Evolutionary conservation across 805 yeast genomes (phyloP).

Genomic region (Sporopachydermia lactativora): DNA sequence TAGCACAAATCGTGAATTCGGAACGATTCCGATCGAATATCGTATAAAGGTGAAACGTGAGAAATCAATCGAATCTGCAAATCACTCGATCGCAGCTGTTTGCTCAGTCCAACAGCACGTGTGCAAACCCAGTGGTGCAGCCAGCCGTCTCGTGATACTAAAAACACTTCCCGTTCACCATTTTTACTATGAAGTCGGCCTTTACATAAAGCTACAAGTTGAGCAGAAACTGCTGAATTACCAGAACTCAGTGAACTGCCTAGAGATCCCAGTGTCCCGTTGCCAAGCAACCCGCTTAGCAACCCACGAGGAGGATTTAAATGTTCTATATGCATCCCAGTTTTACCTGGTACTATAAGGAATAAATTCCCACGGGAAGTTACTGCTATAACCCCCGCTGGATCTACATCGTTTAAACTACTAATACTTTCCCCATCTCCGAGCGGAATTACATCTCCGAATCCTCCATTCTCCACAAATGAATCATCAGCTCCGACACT

Average conservation of each 20-base stretch:
- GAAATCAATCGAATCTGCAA: background rate
- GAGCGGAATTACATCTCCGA: slow-evolving; percentile 25
- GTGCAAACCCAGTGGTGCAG: slow-evolving; percentile 36
- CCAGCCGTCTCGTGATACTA: slow-evolving; percentile 29
- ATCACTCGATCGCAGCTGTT: slow-evolving; percentile 7
- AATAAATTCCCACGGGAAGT: slow-evolving; percentile 59
- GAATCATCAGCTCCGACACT: slow-evolving; percentile 11
- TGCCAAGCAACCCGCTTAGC: background rate
- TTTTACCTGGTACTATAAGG: slow-evolving; percentile 15
- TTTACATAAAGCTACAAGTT: background rate
- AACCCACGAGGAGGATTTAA: background rate
- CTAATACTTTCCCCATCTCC: slow-evolving; percentile 41
- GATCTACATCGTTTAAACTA: slow-evolving; percentile 45
- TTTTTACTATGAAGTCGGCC: slow-evolving; percentile 9
- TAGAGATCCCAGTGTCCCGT: background rate
- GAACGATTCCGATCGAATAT: slow-evolving; percentile 24
- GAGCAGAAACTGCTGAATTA: no score
- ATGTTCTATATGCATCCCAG: background rate
- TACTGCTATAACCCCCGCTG: slow-evolving; percentile 58
- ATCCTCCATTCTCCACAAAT: slow-evolving; percentile 3
- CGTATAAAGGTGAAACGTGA: background rate
- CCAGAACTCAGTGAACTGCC: background rate
- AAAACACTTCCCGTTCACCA: slow-evolving; percentile 30
- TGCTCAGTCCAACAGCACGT: slow-evolving; percentile 26
- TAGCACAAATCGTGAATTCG: slow-evolving; percentile 44